Evolutionary conservation across 305 asterid species (phyloP), one percentile per base, ranked within the genome.

Genomic region (Solanum hybrid): DNA sequence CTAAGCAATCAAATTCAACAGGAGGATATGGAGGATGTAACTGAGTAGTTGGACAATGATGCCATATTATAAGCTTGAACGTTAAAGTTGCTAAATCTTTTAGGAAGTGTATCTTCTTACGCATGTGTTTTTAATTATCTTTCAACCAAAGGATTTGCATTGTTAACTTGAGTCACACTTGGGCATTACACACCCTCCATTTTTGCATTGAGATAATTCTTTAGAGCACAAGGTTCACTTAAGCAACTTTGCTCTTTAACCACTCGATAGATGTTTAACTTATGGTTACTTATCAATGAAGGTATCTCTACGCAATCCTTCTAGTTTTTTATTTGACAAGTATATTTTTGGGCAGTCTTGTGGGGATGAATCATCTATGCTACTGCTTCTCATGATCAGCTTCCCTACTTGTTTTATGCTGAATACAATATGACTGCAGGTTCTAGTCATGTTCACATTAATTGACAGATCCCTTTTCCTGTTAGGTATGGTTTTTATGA

Each of bases 401-500:
- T 51, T 22, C 87, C 29, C 4, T 84, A 31, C 31, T 84, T 31
- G 42, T 51, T 31, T 84, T 84, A 17, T 17, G 2, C 42, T 31
- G 73, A 22, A 84, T 29, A 51, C 27, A 35, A 76, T 76, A 71
- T 85, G 34, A 51, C 75, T 51, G 87, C 40, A 45, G 86, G 78
- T 86, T 34, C 31, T 27, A 31, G 82, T 72, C 87, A 76, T 51
- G 34, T 81, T 79, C 56, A 77, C 45, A 87, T 87, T 93, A 81
- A 75, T 87, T 91, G 89, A 92, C 86, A 84, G 60, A 66, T 80
- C 69, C 89, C 35, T 89, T 91, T 92, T 75, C 77, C 51, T 88
- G 27, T 88, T 95, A 97, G 99, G 93, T 97, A 97, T 77, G 99
- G 99, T 80, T 97, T 97, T 89, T 97, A 97, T 90, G 99, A 97